Evolutionary conservation across 2,329 filamentous ascomycete genomes (phyloP), one percentile per base, ranked within the genome.

Genomic region (Hypoxylon sp.): DNA sequence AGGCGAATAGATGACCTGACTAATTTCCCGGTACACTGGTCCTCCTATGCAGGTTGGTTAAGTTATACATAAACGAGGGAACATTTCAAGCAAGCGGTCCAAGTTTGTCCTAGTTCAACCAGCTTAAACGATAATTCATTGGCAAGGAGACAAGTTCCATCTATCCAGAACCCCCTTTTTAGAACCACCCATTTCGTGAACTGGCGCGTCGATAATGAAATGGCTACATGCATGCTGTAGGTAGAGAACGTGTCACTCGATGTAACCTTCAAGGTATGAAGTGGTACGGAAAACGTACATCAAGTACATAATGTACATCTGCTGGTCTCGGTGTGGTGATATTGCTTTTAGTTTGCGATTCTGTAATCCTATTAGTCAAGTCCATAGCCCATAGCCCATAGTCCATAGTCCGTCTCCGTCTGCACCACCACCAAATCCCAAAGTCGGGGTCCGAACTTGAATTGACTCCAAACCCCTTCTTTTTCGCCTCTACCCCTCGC

Each of bases 361-460:
- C 53, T 60, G 46, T 52, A 48, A 61, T 60, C 55, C 57, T 43
- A 69, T 69, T 69, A 69, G 66, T 69, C 66, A 50, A 56, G 32
- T 14, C 32, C 53, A 34, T 11, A 17, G 23, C 17, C 30, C 45
- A 28, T 46, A n/a, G n/a, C n/a, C 30, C 17, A 43, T 30, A 19
- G 38, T 59, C 23, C 38, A 6, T 65, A n/a, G 23, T 23, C 5
- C 23, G 38, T 48, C 58, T 7, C 5, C 5, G 28, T 30, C 38
- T 41, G 38, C 46, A 50, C 60, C 46, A 63, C 9, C 23, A 58
- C 63, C 59, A 63, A 67, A 48, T 63, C 28, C 28, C 28, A 30
- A 17, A 21, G 34, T 58, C 41, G 48, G 60, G 63, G 65, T 52
- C 48, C 50, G 55, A 38, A 21, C 34, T 30, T 30, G 21, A 53